These are phyloP conservation scores for Globisporangium echinulatum DNA, from an alignment of 352 stramenopile species.

Conservation along the genomic window DNA sequence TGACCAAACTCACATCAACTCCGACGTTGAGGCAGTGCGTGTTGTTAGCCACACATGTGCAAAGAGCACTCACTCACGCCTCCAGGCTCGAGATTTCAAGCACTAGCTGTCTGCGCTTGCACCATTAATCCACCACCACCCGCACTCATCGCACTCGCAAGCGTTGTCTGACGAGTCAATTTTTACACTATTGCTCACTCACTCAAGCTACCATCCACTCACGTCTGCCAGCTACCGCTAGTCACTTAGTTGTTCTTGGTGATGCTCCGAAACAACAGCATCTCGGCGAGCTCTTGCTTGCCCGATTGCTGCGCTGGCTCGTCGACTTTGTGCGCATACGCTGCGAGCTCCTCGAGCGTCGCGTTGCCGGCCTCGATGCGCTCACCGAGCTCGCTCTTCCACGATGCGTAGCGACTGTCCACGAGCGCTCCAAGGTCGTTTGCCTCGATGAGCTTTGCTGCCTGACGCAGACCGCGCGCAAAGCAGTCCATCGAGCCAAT, in stretches of 20 bases:
- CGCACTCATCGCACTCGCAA: too few species aligned
- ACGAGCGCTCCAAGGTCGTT: conserved; percentile 44
- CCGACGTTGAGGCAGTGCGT: too few species aligned
- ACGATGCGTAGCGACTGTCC: conserved; percentile 62
- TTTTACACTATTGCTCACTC: not conserved
- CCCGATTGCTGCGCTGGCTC: conserved; percentile 56
- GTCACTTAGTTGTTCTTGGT: not conserved
- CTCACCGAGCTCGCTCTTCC: conserved; percentile 44
- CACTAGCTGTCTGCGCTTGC: too few species aligned
- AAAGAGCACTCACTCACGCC: too few species aligned
- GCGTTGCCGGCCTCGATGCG: conserved; percentile 52
- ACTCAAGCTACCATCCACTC: not conserved
- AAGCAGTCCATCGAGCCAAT: conserved; percentile 85
- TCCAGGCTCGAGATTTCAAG: too few species aligned
- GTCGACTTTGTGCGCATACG: conserved; percentile 31
- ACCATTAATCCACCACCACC: too few species aligned
- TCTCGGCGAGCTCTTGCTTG: conserved; percentile 75
- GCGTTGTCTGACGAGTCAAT: too few species aligned
- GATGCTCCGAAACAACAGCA: conserved; percentile 44
- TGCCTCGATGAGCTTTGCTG: conserved; percentile 60
- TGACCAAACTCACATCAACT: too few species aligned
- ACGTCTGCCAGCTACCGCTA: not conserved
- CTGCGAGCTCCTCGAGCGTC: conserved; percentile 59
- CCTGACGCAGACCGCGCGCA: conserved; percentile 59
- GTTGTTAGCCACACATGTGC: too few species aligned